Evolutionary conservation across 176 grass and related monocot genomes (phyloP).

Genomic region (maize (Zea mays)): Zm-B73-REFERENCE-NAM-5.0 NC_050101.1:153579501-153580000

Average conservation of each 20-base stretch:
- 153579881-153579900: background rate
- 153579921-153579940: background rate
- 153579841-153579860: background rate
- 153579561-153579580: slow-evolving; percentile 35
- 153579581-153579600: slow-evolving; percentile 24
- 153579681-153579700: slow-evolving; percentile 59
- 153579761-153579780: background rate
- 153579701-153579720: slow-evolving; percentile 14
- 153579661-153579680: slow-evolving; percentile 29
- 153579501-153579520: slow-evolving; percentile 85
- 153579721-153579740: slow-evolving; percentile 12
- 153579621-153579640: slow-evolving; percentile 29
- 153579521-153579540: slow-evolving; percentile 63
- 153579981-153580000: background rate
- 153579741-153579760: background rate
- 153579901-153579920: background rate
- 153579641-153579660: slow-evolving; percentile 34
- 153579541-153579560: slow-evolving; percentile 58
- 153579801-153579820: background rate
- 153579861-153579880: slow-evolving; percentile 1
- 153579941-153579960: slow-evolving; percentile 4
- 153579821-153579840: background rate
- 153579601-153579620: slow-evolving; percentile 13
- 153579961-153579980: slow-evolving; percentile 7
- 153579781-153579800: background rate